Evolutionary conservation across 2,329 filamentous ascomycete species (phyloP).

Genomic region (Immersiporthe knoxdaviesiana): DNA sequence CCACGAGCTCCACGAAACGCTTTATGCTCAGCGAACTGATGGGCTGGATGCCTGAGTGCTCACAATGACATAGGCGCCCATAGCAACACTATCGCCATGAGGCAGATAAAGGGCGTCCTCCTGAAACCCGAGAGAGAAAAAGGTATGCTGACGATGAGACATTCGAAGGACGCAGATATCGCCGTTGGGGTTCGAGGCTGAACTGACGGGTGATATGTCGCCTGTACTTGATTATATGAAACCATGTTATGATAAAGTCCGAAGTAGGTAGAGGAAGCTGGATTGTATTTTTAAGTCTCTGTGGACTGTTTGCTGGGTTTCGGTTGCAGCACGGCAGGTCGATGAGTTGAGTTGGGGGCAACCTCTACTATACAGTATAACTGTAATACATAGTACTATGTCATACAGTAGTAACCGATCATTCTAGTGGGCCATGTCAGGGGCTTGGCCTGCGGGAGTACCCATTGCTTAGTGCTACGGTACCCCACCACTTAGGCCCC

Average conservation of each 20-base stretch:
- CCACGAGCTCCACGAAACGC: not conserved
- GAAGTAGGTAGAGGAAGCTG: too few relatives aligned
- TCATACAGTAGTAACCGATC: too few relatives aligned
- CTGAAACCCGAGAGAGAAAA: not conserved
- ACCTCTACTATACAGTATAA: too few relatives aligned
- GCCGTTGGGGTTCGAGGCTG: not conserved
- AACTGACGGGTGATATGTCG: not conserved
- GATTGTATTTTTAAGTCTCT: too few relatives aligned
- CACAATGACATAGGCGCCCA: too few relatives aligned
- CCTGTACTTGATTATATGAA: not conserved
- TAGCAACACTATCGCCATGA: slow-evolving; percentile 20
- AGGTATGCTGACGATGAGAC: not conserved
- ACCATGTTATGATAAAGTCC: too few relatives aligned
- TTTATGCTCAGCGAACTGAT: too few relatives aligned
- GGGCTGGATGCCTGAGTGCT: too few relatives aligned
- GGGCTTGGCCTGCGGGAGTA: slow-evolving; percentile 1
- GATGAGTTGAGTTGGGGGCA: not conserved
- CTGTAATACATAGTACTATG: not conserved
- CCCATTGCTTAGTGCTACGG: not conserved
- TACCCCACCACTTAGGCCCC: not conserved
- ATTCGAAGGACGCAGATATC: not conserved
- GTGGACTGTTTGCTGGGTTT: too few relatives aligned
- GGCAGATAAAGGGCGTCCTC: too few relatives aligned
- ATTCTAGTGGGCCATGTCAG: not conserved
- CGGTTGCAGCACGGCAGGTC: not conserved